These are phyloP conservation scores for Pterulicium gracile DNA, from an alignment of 1,284 basidiomycete species.

Conservation along the genomic window DNA sequence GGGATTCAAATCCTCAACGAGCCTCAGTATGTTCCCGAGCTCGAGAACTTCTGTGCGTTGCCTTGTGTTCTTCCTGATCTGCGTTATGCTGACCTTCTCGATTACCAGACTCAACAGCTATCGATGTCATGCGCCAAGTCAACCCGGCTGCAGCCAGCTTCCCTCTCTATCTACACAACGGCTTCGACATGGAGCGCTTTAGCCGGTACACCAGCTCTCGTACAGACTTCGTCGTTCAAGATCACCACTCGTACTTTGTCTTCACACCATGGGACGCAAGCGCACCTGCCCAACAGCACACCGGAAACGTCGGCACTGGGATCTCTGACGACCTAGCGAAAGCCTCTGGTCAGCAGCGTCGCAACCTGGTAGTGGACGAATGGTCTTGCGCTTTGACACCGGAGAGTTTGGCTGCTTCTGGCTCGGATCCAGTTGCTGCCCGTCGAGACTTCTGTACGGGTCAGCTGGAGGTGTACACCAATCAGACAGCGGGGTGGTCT, in stretches of 20 bases:
- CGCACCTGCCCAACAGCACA: constrained; percentile 39
- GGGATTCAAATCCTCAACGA: constrained; percentile 76
- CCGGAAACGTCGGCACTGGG: constrained; percentile 30
- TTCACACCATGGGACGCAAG: constrained; percentile 38
- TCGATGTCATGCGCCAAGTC: constrained; percentile 39
- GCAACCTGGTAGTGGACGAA: constrained; percentile 63
- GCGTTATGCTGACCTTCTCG: constrained; percentile 1
- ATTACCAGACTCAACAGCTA: constrained; percentile 35
- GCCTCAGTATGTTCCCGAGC: constrained; percentile 35
- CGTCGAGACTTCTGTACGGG: constrained; percentile 47
- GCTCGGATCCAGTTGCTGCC: constrained; percentile 34
- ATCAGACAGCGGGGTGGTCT: constrained; percentile 52
- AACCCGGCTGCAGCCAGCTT: constrained; percentile 35
- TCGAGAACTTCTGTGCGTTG: constrained; percentile 45
- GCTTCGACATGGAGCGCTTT: constrained; percentile 52
- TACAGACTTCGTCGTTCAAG: constrained; percentile 63
- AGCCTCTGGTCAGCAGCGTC: constrained; percentile 28
- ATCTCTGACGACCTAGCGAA: constrained; percentile 29
- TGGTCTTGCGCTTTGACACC: constrained; percentile 63
- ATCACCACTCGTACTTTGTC: constrained; percentile 71
- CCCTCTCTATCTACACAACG: constrained; percentile 71
- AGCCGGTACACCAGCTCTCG: constrained; percentile 42
- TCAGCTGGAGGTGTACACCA: constrained; percentile 53
- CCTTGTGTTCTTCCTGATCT: constrained; percentile 1
- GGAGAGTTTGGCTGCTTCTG: constrained; percentile 40